Evolutionary conservation across 2,329 filamentous ascomycete genomes (phyloP).

Genomic region (Microsporum audouinii): DNA sequence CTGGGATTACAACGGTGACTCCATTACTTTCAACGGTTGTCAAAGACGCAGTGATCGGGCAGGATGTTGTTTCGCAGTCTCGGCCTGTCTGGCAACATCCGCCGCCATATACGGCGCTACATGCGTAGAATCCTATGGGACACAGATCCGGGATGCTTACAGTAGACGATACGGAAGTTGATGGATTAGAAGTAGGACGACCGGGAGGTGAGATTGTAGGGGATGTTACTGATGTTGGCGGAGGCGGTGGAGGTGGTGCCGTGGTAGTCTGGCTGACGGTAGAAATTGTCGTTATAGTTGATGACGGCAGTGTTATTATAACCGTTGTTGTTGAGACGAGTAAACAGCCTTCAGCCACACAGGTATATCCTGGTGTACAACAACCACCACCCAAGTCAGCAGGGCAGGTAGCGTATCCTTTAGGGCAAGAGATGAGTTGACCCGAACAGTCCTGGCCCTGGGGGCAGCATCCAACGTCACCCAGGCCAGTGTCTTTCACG

Average conservation of each 20-base stretch:
- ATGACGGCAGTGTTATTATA: constrained; percentile 4
- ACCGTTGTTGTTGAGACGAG: constrained; percentile 10
- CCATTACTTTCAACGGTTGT: constrained; percentile 55
- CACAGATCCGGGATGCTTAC: constrained; percentile 42
- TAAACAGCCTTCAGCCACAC: constrained; percentile 46
- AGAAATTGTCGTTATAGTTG: constrained; percentile 24
- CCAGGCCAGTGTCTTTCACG: constrained; percentile 42
- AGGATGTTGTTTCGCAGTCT: constrained; percentile 71
- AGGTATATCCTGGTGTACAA: constrained; percentile 50
- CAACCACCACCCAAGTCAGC: constrained; percentile 47
- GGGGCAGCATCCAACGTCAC: constrained; percentile 51
- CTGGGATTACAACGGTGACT: constrained; percentile 57
- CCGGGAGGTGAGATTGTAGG: constrained; percentile 22
- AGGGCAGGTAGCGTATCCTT: constrained; percentile 46
- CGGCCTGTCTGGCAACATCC: constrained; percentile 84
- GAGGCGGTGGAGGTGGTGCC: constrained; percentile 22
- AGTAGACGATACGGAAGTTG: constrained; percentile 22
- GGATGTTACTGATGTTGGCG: constrained; percentile 25
- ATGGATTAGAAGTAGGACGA: constrained; percentile 21
- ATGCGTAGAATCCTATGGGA: constrained; percentile 86
- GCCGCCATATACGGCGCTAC: constrained; percentile 65
- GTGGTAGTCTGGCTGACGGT: constrained; percentile 27
- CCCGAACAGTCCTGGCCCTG: constrained; percentile 42
- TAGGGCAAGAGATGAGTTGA: constrained; percentile 39
- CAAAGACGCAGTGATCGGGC: constrained; percentile 48